Base-by-base conservation (phyloP, 352 stramenopile species). In the Lagenidium giganteum region DNA sequence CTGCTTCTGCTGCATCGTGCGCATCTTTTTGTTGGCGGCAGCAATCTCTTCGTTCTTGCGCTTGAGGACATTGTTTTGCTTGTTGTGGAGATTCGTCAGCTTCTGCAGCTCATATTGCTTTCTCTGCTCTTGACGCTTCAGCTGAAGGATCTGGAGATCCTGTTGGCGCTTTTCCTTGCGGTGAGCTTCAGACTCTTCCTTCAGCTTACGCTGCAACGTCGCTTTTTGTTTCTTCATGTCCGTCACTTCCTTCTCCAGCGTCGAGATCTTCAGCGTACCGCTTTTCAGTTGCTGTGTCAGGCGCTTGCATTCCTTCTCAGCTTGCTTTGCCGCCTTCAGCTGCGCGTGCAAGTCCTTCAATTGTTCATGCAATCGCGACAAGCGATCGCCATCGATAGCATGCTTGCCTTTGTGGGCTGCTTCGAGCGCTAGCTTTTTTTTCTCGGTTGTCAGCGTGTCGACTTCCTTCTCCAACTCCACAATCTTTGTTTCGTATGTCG, bases 71-170 rank as follows among this genome's bases (percentile, higher is more conserved):
- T 47, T 57, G 25, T 54, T 64, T 34, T 82, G 69, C 22, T 86
- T 87, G 8, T 29, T 32, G 22, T 71, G 57, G 5, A 68, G 37
- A 1, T 48, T 44, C 8, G 48, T 61, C 2, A 74, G 22, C 43
- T 83, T 85, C 24, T 85, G 67, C 4, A 75, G 37, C 35, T 87
- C 61, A 37, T 69, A 72, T 18, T 74, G 60, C 40, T 67, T 79
- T 3, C 76, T 63, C 36, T 80, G 60, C 26, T 89, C 67, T 32
- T 86, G 64, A 2, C 76, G 67, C 27, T 73, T 77, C 8, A 81
- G 29, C 47, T 82, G 65, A 4, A 78, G 29, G 20, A 73, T 77
- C 38, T 78, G 65, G n/a, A 64, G 39, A 27, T 62, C 55, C 27
- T 73, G 56, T 16, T 75, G 55, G 18, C 56, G 54, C n/a, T 67